These are phyloP conservation scores for Termitomyces sp. DNA, from an alignment of 768 basidiomycete genomes.

Conservation along the genomic window DNA sequence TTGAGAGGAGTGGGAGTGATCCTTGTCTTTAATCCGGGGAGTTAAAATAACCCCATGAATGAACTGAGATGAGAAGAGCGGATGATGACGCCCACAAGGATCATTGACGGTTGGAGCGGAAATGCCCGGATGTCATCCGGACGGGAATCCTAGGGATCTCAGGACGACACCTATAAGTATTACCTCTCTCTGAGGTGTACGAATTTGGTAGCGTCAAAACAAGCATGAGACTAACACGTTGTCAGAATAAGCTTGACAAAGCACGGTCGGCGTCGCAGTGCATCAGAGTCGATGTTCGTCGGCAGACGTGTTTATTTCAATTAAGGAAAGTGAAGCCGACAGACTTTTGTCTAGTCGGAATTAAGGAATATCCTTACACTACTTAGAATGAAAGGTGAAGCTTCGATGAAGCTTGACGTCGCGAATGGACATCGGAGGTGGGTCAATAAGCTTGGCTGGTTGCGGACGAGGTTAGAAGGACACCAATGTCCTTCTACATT, in stretches of 20 bases:
- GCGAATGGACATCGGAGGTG: background rate
- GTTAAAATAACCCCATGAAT: slow-evolving; percentile 1
- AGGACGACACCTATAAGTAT: too few species aligned
- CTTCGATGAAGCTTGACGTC: background rate
- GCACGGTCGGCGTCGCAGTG: too few species aligned
- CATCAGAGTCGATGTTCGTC: background rate
- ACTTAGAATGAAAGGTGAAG: background rate
- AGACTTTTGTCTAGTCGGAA: background rate
- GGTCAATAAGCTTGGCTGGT: background rate
- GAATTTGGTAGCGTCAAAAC: slow-evolving; percentile 3
- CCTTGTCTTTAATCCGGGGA: slow-evolving; percentile 5
- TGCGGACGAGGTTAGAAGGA: background rate
- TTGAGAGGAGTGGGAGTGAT: slow-evolving; percentile 1
- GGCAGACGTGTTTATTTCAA: background rate
- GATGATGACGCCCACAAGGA: background rate
- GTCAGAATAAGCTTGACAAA: background rate
- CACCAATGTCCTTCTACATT: background rate
- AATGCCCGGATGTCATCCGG: slow-evolving; percentile 9
- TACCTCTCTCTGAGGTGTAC: background rate
- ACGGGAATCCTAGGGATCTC: background rate
- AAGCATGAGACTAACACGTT: background rate
- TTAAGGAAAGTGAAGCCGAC: background rate
- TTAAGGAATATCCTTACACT: background rate
- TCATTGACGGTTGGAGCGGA: slow-evolving; percentile 1
- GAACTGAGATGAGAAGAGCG: background rate